A percentile compares a stretch with the other conserved stretches of the same genome.
Evolutionary conservation across 306 rosid species (phyloP).

Genomic region (Cucurbita argyrosperma): DNA sequence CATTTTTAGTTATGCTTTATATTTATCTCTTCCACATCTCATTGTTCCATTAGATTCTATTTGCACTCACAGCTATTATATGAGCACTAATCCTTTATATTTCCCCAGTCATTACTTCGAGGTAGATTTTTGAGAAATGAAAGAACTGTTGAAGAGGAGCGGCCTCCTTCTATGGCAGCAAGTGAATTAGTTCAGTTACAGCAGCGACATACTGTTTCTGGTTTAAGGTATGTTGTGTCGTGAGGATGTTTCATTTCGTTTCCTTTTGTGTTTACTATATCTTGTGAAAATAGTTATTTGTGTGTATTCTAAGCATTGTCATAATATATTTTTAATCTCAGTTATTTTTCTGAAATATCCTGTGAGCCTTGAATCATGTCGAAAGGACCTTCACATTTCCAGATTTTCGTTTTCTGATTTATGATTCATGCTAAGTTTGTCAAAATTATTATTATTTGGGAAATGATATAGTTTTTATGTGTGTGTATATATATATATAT

Average conservation of each 20-base stretch:
- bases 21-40: neutral
- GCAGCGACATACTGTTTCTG: constrained; percentile 90
- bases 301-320: neutral
- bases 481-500: neutral
- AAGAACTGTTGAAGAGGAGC: constrained; percentile 82
- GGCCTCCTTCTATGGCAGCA: constrained; percentile 83
- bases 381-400: neutral
- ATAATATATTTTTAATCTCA: neutral
- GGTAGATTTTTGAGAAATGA: constrained; percentile 97
- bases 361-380: neutral
- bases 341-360: neutral
- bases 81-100: constrained; percentile 21
- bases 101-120: constrained; percentile 79
- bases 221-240: constrained; percentile 49
- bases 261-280: neutral
- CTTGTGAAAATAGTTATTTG: neutral
- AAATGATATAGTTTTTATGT: neutral
- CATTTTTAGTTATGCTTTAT: neutral
- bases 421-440: neutral
- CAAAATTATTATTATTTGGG: neutral
- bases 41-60: neutral
- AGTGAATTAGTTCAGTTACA: constrained; percentile 81
- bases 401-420: neutral
- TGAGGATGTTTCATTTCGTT: neutral
- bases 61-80: neutral